phyloP scores from a whole-genome alignment of 2,329 filamentous ascomycete species.

The Penicillium freii region DNA sequence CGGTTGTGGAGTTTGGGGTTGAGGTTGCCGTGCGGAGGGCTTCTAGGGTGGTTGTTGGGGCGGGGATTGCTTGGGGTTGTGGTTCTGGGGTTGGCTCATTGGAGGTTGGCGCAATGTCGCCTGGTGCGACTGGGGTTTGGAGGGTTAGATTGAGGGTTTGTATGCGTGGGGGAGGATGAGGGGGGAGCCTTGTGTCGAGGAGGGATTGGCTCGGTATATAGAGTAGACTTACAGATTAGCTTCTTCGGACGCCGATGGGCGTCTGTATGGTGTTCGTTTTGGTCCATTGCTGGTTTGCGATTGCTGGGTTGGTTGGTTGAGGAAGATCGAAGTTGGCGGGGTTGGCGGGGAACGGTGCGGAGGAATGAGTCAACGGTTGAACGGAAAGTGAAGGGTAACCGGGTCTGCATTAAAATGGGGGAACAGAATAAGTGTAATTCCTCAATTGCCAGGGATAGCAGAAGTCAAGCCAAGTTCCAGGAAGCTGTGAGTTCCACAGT shows the following conservation, averaged over 20 bases:
- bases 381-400: not conserved
- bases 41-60: constrained; percentile 8
- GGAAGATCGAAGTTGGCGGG: constrained; percentile 7
- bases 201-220: not conserved
- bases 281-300: constrained; percentile 11
- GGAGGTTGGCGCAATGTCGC: constrained; percentile 37
- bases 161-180: not conserved
- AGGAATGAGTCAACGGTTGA: constrained; percentile 5
- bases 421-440: not conserved
- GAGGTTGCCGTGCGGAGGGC: constrained; percentile 34
- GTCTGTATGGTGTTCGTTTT: constrained; percentile 10
- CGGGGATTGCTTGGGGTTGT: constrained; percentile 7
- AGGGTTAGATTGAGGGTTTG: constrained; percentile 12
- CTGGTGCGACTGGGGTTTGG: constrained; percentile 39
- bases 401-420: not conserved
- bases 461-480: not conserved
- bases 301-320: not conserved
- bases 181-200: not conserved
- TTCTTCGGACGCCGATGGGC: constrained; percentile 38
- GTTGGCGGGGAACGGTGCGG: constrained; percentile 5
- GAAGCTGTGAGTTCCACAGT: not conserved
- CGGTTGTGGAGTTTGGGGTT: constrained; percentile 37
- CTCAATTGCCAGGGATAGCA: not conserved
- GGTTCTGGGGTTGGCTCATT: constrained; percentile 17
- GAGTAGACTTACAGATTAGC: constrained; percentile 38